A percentile compares a stretch with the other conserved stretches of the same genome.
Conservation (phyloP, 805 yeast genomes). For the Starmerella gropengiesseri region DNA sequence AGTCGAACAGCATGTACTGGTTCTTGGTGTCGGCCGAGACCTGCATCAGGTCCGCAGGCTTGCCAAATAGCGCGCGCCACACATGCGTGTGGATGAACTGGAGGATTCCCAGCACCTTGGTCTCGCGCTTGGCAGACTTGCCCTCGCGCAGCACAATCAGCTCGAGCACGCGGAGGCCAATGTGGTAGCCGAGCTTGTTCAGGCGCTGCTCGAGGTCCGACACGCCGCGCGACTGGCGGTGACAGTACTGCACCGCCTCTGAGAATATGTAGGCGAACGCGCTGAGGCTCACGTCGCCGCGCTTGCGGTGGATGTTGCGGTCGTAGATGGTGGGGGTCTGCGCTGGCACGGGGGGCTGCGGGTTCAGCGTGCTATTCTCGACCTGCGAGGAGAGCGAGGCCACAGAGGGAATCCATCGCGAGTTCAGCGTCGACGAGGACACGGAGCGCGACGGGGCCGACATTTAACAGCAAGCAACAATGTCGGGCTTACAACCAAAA, state of each 20-base stretch:
- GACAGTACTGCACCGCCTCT: constrained; percentile 58
- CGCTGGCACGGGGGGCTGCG: constrained; percentile 1
- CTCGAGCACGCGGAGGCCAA: constrained; percentile 65
- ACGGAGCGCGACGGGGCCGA: constrained; percentile 5
- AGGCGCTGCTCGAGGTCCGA: constrained; percentile 51
- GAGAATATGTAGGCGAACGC: constrained; percentile 59
- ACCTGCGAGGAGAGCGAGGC: constrained; percentile 8
- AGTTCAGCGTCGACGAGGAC: constrained; percentile 3
- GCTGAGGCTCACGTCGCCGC: constrained; percentile 55
- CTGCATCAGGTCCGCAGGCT: constrained; percentile 63
- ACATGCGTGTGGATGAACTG: constrained; percentile 63
- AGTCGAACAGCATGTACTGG: constrained; percentile 71
- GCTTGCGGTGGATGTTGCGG: constrained; percentile 52
- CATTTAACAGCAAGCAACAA: background rate
- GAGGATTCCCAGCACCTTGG: constrained; percentile 51
- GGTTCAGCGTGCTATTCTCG: background rate
- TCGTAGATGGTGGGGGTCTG: constrained; percentile 42
- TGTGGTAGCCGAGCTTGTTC: constrained; percentile 63
- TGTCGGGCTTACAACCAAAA: too few relatives aligned
- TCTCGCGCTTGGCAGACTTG: constrained; percentile 47
- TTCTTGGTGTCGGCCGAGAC: constrained; percentile 56
- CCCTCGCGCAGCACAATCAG: constrained; percentile 60
- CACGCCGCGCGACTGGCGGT: constrained; percentile 51
- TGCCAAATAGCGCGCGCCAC: constrained; percentile 67
- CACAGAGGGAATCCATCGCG: constrained; percentile 10